A percentile compares a stretch with the other conserved stretches of the same genome.
Conservation (phyloP, 371 early-diverging fungal species). For the Lichtheimia ornata region DNA sequence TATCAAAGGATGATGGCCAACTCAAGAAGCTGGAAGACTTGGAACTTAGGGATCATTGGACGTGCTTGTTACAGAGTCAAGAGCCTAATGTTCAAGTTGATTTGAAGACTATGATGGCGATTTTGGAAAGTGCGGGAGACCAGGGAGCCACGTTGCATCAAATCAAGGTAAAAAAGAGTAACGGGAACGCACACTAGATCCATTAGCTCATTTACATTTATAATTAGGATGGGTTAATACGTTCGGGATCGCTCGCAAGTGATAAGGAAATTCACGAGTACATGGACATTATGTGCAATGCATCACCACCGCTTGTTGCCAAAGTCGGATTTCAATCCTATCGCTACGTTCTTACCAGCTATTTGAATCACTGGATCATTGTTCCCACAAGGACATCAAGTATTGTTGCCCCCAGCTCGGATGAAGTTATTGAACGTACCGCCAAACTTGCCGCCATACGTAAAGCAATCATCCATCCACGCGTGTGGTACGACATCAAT, state of each 20-base stretch:
- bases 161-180: slow-evolving; percentile 15
- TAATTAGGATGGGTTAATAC: too few species aligned
- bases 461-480: slow-evolving; percentile 20
- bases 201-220: too few species aligned
- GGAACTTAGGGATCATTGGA: too few species aligned
- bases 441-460: neutral
- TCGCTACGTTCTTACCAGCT: slow-evolving; percentile 23
- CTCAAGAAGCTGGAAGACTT: too few species aligned
- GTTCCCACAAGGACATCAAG: neutral
- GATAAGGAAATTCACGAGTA: slow-evolving; percentile 13
- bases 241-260: neutral
- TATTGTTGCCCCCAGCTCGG: neutral
- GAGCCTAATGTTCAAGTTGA: neutral
- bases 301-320: slow-evolving; percentile 15
- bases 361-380: slow-evolving; percentile 19
- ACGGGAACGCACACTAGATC: too few species aligned
- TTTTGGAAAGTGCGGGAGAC: slow-evolving; percentile 5
- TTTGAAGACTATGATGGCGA: slow-evolving; percentile 11
- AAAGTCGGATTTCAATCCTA: slow-evolving; percentile 24
- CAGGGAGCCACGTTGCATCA: slow-evolving; percentile 19
- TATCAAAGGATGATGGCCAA: too few species aligned
- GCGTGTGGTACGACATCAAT: slow-evolving; percentile 32
- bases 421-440: neutral
- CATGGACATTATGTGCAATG: slow-evolving; percentile 13
- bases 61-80: too few species aligned